Evolutionary conservation across 2,329 filamentous ascomycete genomes (phyloP).

Genomic region (Aspergillus latus): DNA sequence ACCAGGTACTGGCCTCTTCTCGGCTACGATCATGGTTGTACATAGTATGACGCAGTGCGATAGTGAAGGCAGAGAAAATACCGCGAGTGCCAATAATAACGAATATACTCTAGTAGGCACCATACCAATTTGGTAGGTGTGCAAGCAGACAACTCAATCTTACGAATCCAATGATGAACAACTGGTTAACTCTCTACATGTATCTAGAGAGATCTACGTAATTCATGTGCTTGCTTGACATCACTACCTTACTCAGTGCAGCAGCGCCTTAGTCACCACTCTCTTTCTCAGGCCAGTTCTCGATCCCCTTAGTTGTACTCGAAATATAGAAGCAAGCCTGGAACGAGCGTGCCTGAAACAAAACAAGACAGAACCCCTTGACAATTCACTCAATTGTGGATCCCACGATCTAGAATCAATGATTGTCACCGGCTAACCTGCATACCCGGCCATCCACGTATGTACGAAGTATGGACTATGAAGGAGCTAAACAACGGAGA

Average conservation of each 20-base stretch:
- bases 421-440: constrained; percentile 14
- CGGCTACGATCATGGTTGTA: not conserved
- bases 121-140: not conserved
- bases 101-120: not conserved
- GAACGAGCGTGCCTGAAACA: constrained; percentile 5
- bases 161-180: not conserved
- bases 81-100: not conserved
- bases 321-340: not conserved
- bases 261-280: not conserved
- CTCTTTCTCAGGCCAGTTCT: not conserved
- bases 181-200: not conserved
- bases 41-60: constrained; percentile 4
- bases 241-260: not conserved
- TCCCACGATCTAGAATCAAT: constrained; percentile 10
- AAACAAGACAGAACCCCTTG: not conserved
- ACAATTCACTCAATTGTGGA: not conserved
- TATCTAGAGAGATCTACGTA: too few relatives aligned
- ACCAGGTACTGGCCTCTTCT: not conserved
- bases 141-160: not conserved
- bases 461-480: not conserved
- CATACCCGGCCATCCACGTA: constrained; percentile 9
- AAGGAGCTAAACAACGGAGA: not conserved
- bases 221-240: not conserved
- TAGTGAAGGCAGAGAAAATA: not conserved
- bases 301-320: not conserved